Base-by-base conservation (phyloP, 257 asterid genomes). In the Verbena officinalis region DNA sequence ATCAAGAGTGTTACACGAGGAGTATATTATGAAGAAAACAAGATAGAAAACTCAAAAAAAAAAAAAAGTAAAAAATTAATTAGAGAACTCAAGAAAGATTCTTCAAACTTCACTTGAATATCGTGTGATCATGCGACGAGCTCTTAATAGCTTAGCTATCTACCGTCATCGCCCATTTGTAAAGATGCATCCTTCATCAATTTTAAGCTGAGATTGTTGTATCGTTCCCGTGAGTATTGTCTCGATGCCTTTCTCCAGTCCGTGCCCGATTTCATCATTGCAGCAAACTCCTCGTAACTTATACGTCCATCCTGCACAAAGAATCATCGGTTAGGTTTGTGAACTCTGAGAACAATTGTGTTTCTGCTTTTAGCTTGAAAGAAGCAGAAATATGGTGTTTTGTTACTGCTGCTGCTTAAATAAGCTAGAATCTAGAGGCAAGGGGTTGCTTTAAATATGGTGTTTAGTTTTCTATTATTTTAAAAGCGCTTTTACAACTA, bases 211-310 rank as follows among this genome's bases (percentile, higher is more conserved):
- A 86, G 87, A 73, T 75, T 82, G 16, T 82, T 84, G 61, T 84
- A 84, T 17, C 91, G 80, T 54, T 86, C 91, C 51, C 95, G 60
- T 7, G 91, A 86, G 31, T 84, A 86, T 63, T 84, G 91, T 52
- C 95, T 77, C 7, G 95, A 86, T 1, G 89, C 95, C 79, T 86
- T 82, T 58, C 95, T 84, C 95, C 95, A 86, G 64, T 86, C 91
- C 9, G 95, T 86, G 19, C 95, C 95, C 0, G 95, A 79, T 80
- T 84, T 86, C 95, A 86, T 84, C 95, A 86, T 86, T 3, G 86
- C 80, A 33, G 80, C 73, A 46, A 86, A 86, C 67, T 86, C 95
- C 1, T 84, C 85, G 14, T 63, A 86, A 62, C 91, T 86, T 68
- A 86, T 86, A 12, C 87, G 81, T 54, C 95, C 93, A 39, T 87